A percentile compares a stretch with the other conserved stretches of the same genome.
phyloP scores from a whole-genome alignment of 768 basidiomycete genomes.

The Rhizopogon rudus region DNA sequence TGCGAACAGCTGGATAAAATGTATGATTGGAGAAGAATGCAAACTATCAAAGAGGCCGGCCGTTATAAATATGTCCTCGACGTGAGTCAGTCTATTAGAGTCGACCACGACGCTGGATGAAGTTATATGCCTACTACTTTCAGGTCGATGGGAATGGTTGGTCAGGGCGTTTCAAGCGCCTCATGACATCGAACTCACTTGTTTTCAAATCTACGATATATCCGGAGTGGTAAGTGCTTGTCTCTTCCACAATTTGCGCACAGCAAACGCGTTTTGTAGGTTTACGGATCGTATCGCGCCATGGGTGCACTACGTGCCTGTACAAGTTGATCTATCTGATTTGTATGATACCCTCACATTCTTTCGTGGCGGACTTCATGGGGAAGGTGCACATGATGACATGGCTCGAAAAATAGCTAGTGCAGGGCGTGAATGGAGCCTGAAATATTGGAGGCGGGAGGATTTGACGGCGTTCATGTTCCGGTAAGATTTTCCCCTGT shows the following conservation, averaged over 20 bases:
- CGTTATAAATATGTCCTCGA: constrained; percentile 59
- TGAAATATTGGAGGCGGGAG: constrained; percentile 52
- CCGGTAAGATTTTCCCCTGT: constrained; percentile 33
- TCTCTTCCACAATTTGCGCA: background rate
- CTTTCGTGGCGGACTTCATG: constrained; percentile 60
- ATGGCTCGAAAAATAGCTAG: constrained; percentile 52
- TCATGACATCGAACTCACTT: constrained; percentile 57
- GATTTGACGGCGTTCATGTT: constrained; percentile 58
- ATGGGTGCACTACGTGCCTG: constrained; percentile 74
- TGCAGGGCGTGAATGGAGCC: constrained; percentile 54
- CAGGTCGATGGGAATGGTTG: constrained; percentile 64
- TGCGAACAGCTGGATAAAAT: constrained; percentile 40
- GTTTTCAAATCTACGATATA: constrained; percentile 70
- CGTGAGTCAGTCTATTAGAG: constrained; percentile 26
- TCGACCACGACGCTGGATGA: background rate
- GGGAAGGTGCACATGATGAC: constrained; percentile 56
- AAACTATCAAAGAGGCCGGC: constrained; percentile 44
- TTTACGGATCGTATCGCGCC: constrained; percentile 53
- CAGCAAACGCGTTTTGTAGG: constrained; percentile 28
- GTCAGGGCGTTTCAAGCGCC: constrained; percentile 64
- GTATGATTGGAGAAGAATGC: constrained; percentile 46
- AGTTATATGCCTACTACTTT: background rate
- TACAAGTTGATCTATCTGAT: constrained; percentile 61
- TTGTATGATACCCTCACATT: constrained; percentile 69
- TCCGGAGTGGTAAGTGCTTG: constrained; percentile 56